Percentiles rank a stretch among this genome's conserved stretches.
These are phyloP conservation scores for Calonectria henricotiae DNA, from an alignment of 2,329 filamentous ascomycete species.

Conservation along the genomic window DNA sequence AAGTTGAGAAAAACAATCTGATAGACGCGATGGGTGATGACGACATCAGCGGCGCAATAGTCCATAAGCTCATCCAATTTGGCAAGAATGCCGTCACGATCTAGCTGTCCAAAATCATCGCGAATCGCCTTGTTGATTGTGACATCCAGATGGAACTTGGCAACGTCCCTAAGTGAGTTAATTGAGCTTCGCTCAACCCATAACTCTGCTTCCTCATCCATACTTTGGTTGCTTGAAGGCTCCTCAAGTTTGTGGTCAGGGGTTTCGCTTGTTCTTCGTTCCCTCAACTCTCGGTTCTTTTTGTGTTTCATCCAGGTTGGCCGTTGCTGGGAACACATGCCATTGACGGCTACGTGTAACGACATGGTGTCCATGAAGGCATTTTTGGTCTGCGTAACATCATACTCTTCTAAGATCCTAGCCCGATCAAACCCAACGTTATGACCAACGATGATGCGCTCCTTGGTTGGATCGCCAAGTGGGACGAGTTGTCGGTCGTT, in stretches of 20 bases:
- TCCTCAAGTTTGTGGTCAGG: constrained; percentile 80
- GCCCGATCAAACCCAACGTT: constrained; percentile 97
- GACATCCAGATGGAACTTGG: constrained; percentile 94
- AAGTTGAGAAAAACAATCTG: constrained; percentile 94
- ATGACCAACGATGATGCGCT: constrained; percentile 90
- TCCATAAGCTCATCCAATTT: constrained; percentile 88
- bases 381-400: constrained; percentile 85
- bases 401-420: constrained; percentile 90
- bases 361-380: constrained; percentile 98
- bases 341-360: constrained; percentile 96
- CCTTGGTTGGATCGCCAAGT: constrained; percentile 81
- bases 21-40: constrained; percentile 94
- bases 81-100: constrained; percentile 78
- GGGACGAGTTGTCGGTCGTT: constrained; percentile 88
- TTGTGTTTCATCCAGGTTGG: constrained; percentile 98
- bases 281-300: constrained; percentile 88
- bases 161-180: constrained; percentile 95
- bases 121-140: constrained; percentile 91
- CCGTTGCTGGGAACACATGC: constrained; percentile 97
- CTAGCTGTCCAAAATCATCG: constrained; percentile 88
- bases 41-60: constrained; percentile 96
- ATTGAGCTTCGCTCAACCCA: constrained; percentile 97
- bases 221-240: constrained; percentile 77
- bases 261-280: constrained; percentile 81
- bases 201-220: constrained; percentile 92